Evolutionary conservation across 805 yeast genomes (phyloP).

Genomic region (Cyberlindnera subsufficiens): DNA sequence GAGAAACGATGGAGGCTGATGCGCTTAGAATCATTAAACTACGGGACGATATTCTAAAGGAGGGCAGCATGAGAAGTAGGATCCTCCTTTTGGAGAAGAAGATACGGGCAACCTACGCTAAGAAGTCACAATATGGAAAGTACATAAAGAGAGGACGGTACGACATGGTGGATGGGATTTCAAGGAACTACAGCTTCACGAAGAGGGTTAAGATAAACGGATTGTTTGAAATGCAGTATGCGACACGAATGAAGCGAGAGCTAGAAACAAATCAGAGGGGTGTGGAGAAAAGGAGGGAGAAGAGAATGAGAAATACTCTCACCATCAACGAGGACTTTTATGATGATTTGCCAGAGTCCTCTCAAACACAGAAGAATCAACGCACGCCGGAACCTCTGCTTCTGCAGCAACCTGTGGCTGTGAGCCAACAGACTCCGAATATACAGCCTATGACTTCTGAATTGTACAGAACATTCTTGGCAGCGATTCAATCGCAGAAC

Average conservation of each 20-base stretch:
- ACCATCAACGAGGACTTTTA: neutral
- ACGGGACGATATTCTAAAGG: conserved; percentile 10
- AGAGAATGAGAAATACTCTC: neutral
- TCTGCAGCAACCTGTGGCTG: neutral
- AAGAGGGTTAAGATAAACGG: conserved; percentile 9
- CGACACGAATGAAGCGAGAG: neutral
- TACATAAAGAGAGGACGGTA: conserved; percentile 20
- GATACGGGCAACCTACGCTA: conserved; percentile 13
- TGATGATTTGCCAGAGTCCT: neutral
- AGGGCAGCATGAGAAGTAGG: conserved; percentile 3
- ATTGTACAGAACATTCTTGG: too few species aligned
- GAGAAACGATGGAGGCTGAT: conserved; percentile 2
- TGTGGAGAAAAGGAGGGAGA: neutral
- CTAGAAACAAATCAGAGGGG: neutral
- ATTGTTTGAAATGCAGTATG: conserved; percentile 8
- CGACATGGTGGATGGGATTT: conserved; percentile 18
- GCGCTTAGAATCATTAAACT: conserved; percentile 12
- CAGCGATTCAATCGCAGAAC: too few species aligned
- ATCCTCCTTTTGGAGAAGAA: conserved; percentile 15
- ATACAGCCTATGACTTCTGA: too few species aligned
- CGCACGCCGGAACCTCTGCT: neutral
- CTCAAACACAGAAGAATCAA: conserved; percentile 1
- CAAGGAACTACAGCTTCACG: conserved; percentile 12
- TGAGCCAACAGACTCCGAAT: too few species aligned
- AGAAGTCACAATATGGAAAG: conserved; percentile 18